Conservation (phyloP, 495 filamentous ascomycete species). For the Filosporella fistucella region DNA sequence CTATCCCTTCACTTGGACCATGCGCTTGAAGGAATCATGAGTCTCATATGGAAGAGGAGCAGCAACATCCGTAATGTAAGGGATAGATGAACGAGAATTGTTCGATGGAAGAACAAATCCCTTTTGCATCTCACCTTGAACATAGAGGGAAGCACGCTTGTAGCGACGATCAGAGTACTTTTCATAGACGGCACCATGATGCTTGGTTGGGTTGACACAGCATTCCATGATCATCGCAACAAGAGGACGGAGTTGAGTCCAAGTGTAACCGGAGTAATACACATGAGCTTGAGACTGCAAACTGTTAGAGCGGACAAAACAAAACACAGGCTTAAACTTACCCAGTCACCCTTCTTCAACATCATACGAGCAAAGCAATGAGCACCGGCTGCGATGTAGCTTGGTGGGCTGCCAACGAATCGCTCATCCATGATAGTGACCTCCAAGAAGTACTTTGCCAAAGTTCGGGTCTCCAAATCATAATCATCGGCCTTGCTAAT, state of each 20-base stretch:
- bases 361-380: constrained; percentile 91
- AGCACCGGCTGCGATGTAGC: constrained; percentile 85
- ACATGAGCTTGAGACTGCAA: constrained; percentile 72
- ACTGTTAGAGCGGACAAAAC: constrained; percentile 14
- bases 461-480: constrained; percentile 88
- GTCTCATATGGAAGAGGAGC: constrained; percentile 17
- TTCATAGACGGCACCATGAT: constrained; percentile 83
- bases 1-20: constrained; percentile 31
- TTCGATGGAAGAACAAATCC: constrained; percentile 38
- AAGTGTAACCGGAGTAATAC: constrained; percentile 90
- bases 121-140: constrained; percentile 63
- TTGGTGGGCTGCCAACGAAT: constrained; percentile 86
- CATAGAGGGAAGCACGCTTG: constrained; percentile 76
- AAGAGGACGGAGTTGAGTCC: constrained; percentile 72
- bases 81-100: constrained; percentile 16
- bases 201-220: constrained; percentile 72
- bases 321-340: constrained; percentile 46
- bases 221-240: constrained; percentile 77
- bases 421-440: constrained; percentile 97
- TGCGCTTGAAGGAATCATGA: constrained; percentile 25
- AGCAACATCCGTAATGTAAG: constrained; percentile 14
- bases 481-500: constrained; percentile 99
- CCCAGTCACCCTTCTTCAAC: constrained; percentile 87
- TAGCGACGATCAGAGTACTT: constrained; percentile 85
- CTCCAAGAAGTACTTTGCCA: constrained; percentile 98